phyloP scores from a whole-genome alignment of 306 rosid genomes.

The Acacia melanoxylon region DNA sequence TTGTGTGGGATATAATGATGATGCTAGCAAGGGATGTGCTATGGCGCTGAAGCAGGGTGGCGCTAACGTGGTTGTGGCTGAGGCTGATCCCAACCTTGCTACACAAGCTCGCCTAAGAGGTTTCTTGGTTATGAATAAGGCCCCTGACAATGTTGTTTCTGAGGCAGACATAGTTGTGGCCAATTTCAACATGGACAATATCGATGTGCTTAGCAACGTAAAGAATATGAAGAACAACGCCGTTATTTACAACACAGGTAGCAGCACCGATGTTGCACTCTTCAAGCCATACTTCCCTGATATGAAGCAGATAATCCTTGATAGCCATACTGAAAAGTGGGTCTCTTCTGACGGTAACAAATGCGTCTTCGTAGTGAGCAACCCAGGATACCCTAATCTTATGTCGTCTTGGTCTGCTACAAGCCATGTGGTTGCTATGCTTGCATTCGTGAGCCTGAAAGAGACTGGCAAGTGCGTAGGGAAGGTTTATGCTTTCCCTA shows the following conservation, averaged over 20 bases:
- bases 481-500: too few species aligned
- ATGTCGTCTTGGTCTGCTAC: constrained; percentile 96
- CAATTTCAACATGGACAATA: too few species aligned
- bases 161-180: constrained; percentile 71
- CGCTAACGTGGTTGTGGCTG: constrained; percentile 83
- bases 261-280: too few species aligned
- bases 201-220: too few species aligned
- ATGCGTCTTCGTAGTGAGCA: constrained; percentile 53
- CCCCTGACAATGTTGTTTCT: constrained; percentile 30
- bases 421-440: constrained; percentile 57
- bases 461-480: too few species aligned
- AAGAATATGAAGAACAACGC: too few species aligned
- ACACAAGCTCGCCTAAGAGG: constrained; percentile 95
- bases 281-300: constrained; percentile 40
- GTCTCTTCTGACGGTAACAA: background rate
- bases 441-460: too few species aligned
- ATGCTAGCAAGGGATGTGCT: constrained; percentile 93
- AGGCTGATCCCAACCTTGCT: constrained; percentile 87
- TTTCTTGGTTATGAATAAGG: constrained; percentile 44
- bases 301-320: constrained; percentile 74
- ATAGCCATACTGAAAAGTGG: constrained; percentile 91
- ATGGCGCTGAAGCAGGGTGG: constrained; percentile 93
- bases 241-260: too few species aligned
- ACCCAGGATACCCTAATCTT: constrained; percentile 92
- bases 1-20: constrained; percentile 79